phyloP scores from a whole-genome alignment of 768 basidiomycete genomes.

The Amanita pallidorosea region DNA sequence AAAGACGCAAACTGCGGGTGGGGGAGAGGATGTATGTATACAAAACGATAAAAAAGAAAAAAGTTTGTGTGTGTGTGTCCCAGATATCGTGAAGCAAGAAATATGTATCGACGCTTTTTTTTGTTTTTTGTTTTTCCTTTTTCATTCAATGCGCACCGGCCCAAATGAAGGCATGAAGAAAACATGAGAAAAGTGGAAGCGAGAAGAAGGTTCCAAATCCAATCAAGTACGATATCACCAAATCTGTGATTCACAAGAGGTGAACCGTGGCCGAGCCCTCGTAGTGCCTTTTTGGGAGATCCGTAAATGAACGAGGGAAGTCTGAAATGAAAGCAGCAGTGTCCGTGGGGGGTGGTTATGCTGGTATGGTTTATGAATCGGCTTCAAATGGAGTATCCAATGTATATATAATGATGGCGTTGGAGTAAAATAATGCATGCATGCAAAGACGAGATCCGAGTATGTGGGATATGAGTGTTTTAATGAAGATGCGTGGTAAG shows the following conservation, averaged over 20 bases:
- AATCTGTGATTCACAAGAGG: constrained; percentile 1
- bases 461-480: background rate
- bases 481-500: background rate
- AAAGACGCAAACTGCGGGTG: background rate
- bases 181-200: constrained; percentile 3
- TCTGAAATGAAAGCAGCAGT: background rate
- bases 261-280: background rate
- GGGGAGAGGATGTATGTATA: background rate
- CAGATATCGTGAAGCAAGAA: constrained; percentile 1
- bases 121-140: constrained; percentile 3
- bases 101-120: background rate
- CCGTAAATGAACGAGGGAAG: background rate
- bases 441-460: background rate
- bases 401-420: background rate
- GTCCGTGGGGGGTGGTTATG: background rate
- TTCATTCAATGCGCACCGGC: constrained; percentile 6
- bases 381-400: background rate
- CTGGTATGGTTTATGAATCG: background rate
- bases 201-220: constrained; percentile 7
- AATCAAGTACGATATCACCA: constrained; percentile 4
- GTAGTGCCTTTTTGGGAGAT: constrained; percentile 2
- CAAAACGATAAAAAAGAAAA: background rate
- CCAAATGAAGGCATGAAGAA: constrained; percentile 4
- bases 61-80: background rate
- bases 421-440: background rate